Percentiles rank a stretch among this genome's conserved stretches.
Conservation (phyloP, 148 eudicot genomes). For the Cornus suecica region DNA sequence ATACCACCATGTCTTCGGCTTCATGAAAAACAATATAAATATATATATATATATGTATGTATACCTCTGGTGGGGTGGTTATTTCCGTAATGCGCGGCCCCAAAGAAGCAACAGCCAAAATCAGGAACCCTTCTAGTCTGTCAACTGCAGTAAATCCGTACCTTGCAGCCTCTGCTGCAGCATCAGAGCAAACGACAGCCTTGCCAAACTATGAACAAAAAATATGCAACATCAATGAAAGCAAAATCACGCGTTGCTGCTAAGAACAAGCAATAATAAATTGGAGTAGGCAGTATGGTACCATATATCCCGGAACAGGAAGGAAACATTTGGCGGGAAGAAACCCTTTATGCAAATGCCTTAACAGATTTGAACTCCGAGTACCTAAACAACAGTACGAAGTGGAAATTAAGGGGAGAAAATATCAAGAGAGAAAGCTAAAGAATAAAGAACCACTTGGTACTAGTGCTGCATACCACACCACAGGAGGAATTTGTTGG, state of each 20-base stretch:
- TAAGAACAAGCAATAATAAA: background rate
- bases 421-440: background rate
- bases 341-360: conserved; percentile 85
- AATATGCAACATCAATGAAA: background rate
- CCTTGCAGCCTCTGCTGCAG: conserved; percentile 84
- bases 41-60: too few relatives aligned
- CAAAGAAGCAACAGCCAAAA: conserved; percentile 72
- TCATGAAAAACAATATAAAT: background rate
- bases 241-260: background rate
- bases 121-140: conserved; percentile 77
- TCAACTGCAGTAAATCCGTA: conserved; percentile 78
- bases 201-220: conserved; percentile 54
- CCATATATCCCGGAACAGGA: conserved; percentile 88
- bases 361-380: conserved; percentile 63
- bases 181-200: conserved; percentile 80
- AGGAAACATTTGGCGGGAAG: conserved; percentile 64
- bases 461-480: conserved; percentile 49
- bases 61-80: conserved; percentile 48
- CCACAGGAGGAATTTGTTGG: conserved; percentile 82
- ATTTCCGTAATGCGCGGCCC: conserved; percentile 57
- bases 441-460: background rate
- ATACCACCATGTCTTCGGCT: background rate
- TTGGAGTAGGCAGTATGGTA: conserved; percentile 3
- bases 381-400: conserved; percentile 42
- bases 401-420: background rate